Percentiles rank a stretch among this genome's conserved stretches.
phyloP scores from a whole-genome alignment of 768 basidiomycete species.

The Boletus rubropictus region DNA sequence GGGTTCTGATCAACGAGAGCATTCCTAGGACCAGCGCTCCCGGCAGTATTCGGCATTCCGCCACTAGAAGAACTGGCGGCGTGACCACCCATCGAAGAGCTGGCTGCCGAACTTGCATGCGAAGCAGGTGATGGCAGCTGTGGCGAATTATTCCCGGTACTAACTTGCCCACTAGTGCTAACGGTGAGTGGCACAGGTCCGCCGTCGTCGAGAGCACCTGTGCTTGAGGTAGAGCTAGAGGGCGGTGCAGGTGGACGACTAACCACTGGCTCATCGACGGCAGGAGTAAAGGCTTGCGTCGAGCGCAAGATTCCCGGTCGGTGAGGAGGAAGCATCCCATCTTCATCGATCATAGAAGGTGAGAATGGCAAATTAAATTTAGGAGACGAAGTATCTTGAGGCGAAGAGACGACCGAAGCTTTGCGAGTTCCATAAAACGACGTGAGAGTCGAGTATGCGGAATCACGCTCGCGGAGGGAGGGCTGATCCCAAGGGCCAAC shows the following conservation, averaged over 20 bases:
- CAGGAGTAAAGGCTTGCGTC: constrained; percentile 19
- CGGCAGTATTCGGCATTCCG: constrained; percentile 18
- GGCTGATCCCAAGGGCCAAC: constrained; percentile 33
- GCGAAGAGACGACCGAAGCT: constrained; percentile 18
- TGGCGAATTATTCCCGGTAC: constrained; percentile 46
- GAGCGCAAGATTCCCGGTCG: constrained; percentile 27
- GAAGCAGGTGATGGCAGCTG: constrained; percentile 75
- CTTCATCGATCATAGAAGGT: constrained; percentile 23
- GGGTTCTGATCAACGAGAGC: constrained; percentile 82
- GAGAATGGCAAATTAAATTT: constrained; percentile 21
- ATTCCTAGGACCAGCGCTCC: constrained; percentile 31
- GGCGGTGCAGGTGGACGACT: constrained; percentile 31
- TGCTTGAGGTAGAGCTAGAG: constrained; percentile 38
- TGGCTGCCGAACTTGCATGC: constrained; percentile 46
- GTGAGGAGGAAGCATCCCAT: constrained; percentile 31
- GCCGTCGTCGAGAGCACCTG: constrained; percentile 37
- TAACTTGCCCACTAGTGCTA: constrained; percentile 39
- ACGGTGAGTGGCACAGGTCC: constrained; percentile 35
- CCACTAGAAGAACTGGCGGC: constrained; percentile 29
- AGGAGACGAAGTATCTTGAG: constrained; percentile 25
- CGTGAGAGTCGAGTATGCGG: constrained; percentile 19
- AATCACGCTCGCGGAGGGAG: constrained; percentile 30
- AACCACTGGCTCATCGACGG: constrained; percentile 23
- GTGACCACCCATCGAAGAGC: constrained; percentile 30
- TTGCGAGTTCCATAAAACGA: constrained; percentile 28